Percentiles rank a stretch among this genome's conserved stretches.
Evolutionary conservation across 768 basidiomycete species (phyloP).

Genomic region (Termitomyces titanicus): DNA sequence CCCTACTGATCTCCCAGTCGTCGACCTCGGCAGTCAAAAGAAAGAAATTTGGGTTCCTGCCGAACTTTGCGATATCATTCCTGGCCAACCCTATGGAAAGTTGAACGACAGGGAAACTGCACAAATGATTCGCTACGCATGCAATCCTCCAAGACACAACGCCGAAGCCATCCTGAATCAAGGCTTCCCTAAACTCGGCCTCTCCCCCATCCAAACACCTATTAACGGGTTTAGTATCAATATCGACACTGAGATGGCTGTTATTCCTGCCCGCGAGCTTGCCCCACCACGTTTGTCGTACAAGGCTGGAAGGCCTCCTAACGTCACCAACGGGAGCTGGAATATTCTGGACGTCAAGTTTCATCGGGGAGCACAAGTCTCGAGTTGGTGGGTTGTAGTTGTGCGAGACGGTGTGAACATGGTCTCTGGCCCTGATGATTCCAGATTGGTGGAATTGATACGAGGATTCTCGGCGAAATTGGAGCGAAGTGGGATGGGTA

Average conservation of each 20-base stretch:
- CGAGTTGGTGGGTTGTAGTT: conserved; percentile 65
- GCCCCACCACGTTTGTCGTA: conserved; percentile 57
- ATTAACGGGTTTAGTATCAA: conserved; percentile 55
- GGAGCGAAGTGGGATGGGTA: conserved; percentile 51
- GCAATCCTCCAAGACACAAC: conserved; percentile 58
- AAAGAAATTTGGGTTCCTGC: conserved; percentile 49
- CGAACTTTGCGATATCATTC: conserved; percentile 64
- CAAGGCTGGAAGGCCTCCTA: conserved; percentile 33
- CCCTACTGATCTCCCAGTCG: conserved; percentile 46
- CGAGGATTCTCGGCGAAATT: conserved; percentile 55
- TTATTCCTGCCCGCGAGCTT: conserved; percentile 64
- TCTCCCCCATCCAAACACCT: conserved; percentile 33
- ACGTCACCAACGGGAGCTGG: conserved; percentile 64
- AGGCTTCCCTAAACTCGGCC: conserved; percentile 57
- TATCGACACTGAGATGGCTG: conserved; percentile 55
- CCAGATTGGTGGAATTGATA: conserved; percentile 38
- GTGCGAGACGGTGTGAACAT: conserved; percentile 45
- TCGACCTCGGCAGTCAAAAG: conserved; percentile 39
- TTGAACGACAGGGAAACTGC: conserved; percentile 60
- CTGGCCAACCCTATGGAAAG: conserved; percentile 57
- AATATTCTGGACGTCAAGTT: conserved; percentile 75
- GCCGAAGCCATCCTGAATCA: conserved; percentile 52
- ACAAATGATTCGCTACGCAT: conserved; percentile 69
- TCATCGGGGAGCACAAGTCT: conserved; percentile 45
- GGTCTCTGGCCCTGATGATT: conserved; percentile 41